Conservation (phyloP, 805 yeast genomes). For the Saccharomycopsis fibuligera region DNA sequence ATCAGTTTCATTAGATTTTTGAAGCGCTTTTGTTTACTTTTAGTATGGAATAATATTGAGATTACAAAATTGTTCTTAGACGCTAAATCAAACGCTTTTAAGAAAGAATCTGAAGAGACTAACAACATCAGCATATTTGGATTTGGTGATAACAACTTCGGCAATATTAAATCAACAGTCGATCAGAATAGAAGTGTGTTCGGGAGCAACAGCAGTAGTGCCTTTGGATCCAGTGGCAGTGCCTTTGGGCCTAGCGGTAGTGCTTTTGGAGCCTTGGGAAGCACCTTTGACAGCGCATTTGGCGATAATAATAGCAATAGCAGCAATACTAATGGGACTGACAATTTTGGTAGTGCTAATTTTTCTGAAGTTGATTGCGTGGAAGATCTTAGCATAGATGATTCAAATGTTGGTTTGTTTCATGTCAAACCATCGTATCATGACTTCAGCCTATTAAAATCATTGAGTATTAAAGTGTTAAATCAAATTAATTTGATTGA, state of each 20-base stretch:
- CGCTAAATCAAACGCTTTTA: not conserved
- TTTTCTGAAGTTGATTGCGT: not conserved
- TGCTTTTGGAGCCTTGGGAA: too few species aligned
- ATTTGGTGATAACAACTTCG: not conserved
- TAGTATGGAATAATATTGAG: conserved; percentile 35
- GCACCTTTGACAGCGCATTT: not conserved
- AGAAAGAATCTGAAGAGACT: not conserved
- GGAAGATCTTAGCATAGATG: not conserved
- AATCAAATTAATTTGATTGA: conserved; percentile 63
- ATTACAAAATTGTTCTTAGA: not conserved
- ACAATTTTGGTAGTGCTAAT: not conserved
- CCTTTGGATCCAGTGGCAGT: conserved; percentile 4
- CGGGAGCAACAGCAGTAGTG: not conserved
- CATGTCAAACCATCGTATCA: not conserved
- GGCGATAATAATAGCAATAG: not conserved
- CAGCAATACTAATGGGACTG: conserved; percentile 12
- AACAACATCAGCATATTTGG: not conserved
- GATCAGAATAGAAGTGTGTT: not conserved
- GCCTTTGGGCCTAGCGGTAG: conserved; percentile 5
- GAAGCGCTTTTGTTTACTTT: conserved; percentile 42
- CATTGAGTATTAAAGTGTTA: conserved; percentile 43
- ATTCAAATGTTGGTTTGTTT: not conserved
- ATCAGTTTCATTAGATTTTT: conserved; percentile 40
- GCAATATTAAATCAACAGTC: not conserved
- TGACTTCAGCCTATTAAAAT: conserved; percentile 25